Percentiles rank a stretch among this genome's conserved stretches.
phyloP scores from a whole-genome alignment of 2,329 filamentous ascomycete genomes.

The Cladosporium sp. region DNA sequence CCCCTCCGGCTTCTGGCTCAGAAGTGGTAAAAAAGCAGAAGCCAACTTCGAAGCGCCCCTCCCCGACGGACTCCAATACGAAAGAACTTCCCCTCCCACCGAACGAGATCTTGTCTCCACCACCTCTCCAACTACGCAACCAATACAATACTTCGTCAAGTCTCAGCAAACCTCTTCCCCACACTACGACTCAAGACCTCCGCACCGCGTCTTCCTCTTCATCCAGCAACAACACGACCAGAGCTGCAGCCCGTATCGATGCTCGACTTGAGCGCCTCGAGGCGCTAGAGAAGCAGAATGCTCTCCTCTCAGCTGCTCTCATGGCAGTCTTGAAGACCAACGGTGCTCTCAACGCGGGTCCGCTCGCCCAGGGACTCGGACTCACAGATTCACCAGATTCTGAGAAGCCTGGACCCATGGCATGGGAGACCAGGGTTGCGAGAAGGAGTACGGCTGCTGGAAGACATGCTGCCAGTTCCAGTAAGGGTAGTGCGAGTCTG shows the following conservation, averaged over 20 bases:
- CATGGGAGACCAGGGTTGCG: conserved; percentile 33
- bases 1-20: conserved; percentile 34
- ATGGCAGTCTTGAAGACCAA: conserved; percentile 42
- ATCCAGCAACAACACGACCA: conserved; percentile 17
- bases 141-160: not conserved
- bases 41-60: not conserved
- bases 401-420: conserved; percentile 24
- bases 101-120: conserved; percentile 26
- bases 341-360: conserved; percentile 33
- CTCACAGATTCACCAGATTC: conserved; percentile 4
- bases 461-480: conserved; percentile 26
- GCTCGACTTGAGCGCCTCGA: conserved; percentile 40
- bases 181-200: conserved; percentile 19
- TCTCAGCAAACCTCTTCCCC: not conserved
- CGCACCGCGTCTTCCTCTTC: conserved; percentile 11
- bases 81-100: conserved; percentile 30
- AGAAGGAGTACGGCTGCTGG: conserved; percentile 30
- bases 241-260: conserved; percentile 27
- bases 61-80: conserved; percentile 17
- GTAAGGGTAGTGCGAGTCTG: conserved; percentile 35
- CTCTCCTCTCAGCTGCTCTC: conserved; percentile 41
- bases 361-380: conserved; percentile 22
- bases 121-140: conserved; percentile 15
- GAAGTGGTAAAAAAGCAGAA: conserved; percentile 23
- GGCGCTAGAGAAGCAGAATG: conserved; percentile 42